Conservation (phyloP, 2,329 filamentous ascomycete species). For the Lomentospora prolificans region DNA sequence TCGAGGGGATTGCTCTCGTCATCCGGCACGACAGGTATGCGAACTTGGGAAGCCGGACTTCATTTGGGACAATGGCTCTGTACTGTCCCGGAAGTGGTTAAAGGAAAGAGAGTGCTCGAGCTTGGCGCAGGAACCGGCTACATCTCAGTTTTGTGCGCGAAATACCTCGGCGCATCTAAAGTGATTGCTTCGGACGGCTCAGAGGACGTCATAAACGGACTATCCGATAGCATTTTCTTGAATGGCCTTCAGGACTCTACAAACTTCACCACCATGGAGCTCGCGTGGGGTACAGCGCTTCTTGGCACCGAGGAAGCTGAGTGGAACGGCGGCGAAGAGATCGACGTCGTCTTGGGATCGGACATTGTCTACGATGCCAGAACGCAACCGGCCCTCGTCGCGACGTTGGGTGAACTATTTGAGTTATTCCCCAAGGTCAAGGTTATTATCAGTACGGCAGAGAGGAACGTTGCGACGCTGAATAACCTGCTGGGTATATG, state of each 20-base stretch:
- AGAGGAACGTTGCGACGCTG: slow-evolving; percentile 62
- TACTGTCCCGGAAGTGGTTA: slow-evolving; percentile 31
- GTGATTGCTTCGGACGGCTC: slow-evolving; percentile 67
- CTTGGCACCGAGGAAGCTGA: slow-evolving; percentile 45
- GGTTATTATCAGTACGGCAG: slow-evolving; percentile 59
- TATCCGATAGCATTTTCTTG: slow-evolving; percentile 58
- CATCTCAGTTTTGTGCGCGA: slow-evolving; percentile 63
- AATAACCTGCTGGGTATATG: slow-evolving; percentile 52
- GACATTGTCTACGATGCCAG: slow-evolving; percentile 68
- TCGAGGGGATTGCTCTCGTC: slow-evolving; percentile 59
- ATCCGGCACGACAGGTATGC: slow-evolving; percentile 62
- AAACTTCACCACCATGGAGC: slow-evolving; percentile 37
- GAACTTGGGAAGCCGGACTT: slow-evolving; percentile 74
- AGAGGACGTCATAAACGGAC: slow-evolving; percentile 56
- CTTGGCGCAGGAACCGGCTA: slow-evolving; percentile 71
- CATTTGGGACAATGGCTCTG: slow-evolving; percentile 63
- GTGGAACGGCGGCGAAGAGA: slow-evolving; percentile 34
- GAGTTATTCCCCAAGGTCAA: slow-evolving; percentile 42
- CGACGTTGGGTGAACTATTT: slow-evolving; percentile 54
- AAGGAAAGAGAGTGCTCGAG: slow-evolving; percentile 53
- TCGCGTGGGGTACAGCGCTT: slow-evolving; percentile 56
- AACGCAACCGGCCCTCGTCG: slow-evolving; percentile 53
- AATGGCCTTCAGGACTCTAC: slow-evolving; percentile 49
- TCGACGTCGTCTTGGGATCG: slow-evolving; percentile 63
- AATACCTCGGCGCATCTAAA: slow-evolving; percentile 47